Evolutionary conservation across 192 early-diverging fungal species (phyloP).

Genomic region (Coemansia sp.): DNA sequence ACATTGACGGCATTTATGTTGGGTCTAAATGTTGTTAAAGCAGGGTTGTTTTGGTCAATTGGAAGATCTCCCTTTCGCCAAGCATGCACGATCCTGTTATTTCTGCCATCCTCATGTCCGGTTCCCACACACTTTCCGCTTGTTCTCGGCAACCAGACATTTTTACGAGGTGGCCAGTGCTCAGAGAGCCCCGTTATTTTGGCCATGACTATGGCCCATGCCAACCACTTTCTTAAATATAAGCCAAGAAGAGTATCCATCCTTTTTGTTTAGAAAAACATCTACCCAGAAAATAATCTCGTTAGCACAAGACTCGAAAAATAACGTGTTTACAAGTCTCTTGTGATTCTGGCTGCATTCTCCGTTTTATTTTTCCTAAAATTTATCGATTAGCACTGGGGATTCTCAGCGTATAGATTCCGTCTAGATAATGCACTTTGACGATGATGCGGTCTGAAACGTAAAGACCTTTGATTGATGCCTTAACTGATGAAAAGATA

Average conservation of each 20-base stretch:
- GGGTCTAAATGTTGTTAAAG: background rate
- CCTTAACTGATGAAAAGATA: background rate
- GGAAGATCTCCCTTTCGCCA: background rate
- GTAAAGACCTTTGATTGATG: background rate
- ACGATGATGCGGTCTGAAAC: background rate
- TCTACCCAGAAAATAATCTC: background rate
- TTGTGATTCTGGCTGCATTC: background rate
- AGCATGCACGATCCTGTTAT: background rate
- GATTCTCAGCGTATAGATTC: constrained; percentile 8
- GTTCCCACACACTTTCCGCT: background rate
- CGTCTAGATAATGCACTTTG: background rate
- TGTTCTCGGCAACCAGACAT: background rate
- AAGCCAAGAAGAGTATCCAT: no score
- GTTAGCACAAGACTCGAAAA: background rate
- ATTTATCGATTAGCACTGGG: background rate
- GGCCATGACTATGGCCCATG: background rate
- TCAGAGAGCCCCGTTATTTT: constrained; percentile 1
- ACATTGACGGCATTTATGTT: background rate
- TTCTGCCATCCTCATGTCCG: background rate
- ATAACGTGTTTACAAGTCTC: background rate
- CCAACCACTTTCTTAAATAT: background rate
- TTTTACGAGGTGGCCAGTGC: constrained; percentile 2
- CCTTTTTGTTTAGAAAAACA: background rate
- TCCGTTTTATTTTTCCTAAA: background rate
- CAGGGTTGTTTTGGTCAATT: background rate